phyloP scores from a whole-genome alignment of 805 yeast genomes.

The Saccharomycopsis fibuligera region DNA sequence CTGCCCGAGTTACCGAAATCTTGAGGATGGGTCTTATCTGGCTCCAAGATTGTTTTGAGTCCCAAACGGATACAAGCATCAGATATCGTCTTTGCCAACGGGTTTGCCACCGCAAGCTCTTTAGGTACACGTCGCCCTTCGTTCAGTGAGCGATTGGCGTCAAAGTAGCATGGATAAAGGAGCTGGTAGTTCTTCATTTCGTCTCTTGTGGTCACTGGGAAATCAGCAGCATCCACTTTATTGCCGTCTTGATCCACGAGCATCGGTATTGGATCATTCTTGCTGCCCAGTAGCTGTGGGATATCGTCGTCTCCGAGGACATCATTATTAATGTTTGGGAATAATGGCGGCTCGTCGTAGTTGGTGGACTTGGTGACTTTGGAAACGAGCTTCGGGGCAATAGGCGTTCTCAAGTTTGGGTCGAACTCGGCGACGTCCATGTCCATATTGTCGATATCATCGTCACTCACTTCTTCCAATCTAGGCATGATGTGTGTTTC shows the following conservation, averaged over 20 bases:
- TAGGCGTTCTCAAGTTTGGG: conserved; percentile 57
- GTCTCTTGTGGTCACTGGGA: conserved; percentile 51
- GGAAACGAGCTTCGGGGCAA: conserved; percentile 65
- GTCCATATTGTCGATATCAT: conserved; percentile 85
- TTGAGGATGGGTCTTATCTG: conserved; percentile 88
- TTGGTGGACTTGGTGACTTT: conserved; percentile 58
- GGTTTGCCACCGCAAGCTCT: conserved; percentile 73
- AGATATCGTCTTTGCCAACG: conserved; percentile 74
- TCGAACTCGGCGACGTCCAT: conserved; percentile 92
- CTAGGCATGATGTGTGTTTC: conserved; percentile 61
- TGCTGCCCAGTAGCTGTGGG: conserved; percentile 6
- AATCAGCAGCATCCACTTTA: conserved; percentile 22
- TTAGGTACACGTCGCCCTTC: conserved; percentile 79
- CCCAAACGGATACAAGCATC: conserved; percentile 53
- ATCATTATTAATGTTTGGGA: conserved; percentile 24
- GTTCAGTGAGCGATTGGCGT: conserved; percentile 60
- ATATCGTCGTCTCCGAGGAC: neutral
- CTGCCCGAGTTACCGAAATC: conserved; percentile 98
- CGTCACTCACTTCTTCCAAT: conserved; percentile 68
- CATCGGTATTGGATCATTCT: conserved; percentile 15
- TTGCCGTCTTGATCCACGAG: conserved; percentile 15
- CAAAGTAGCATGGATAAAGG: conserved; percentile 91
- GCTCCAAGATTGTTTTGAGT: conserved; percentile 47
- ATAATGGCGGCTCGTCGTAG: conserved; percentile 30
- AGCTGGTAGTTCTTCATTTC: conserved; percentile 66